Base-by-base conservation (phyloP, 2,329 filamentous ascomycete species). In the Hortaea werneckii region DNA sequence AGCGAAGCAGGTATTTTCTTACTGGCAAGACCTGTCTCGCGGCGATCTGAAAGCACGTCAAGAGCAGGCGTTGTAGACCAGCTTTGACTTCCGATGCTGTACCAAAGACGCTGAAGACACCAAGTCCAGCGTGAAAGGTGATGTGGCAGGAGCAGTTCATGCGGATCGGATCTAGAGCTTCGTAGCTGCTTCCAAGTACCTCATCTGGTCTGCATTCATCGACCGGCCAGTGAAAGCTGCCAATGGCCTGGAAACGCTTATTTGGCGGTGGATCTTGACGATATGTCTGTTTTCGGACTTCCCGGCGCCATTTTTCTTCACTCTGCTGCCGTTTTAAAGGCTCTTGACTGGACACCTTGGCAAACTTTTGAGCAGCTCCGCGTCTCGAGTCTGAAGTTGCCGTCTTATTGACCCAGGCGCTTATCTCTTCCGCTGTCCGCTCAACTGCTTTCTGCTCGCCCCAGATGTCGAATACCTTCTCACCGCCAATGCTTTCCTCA, bases 91-190 rank as follows among this genome's bases (percentile, higher is more conserved):
- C 45, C 3, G 45, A 34, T 2, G 44, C 42, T 10, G 56, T 48
- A 6, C 64, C 63, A 49, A 62, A 51, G 9, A 67, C 52, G 28
- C 58, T 54, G 40, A 68, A 67, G 6, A 45, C 40, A 4, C 53
- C 55, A 8, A 37, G 28, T 11, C 52, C 50, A 4, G 56, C 49
- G 26, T 64, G 56, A n/a, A 63, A 59, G 30, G 67, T 65, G n/a
- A 75, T 58, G 48, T 68, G 60, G 45, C 65, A 72, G 4, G 57
- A 57, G 41, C 59, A 64, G 26, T 62, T 61, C 30, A 60, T 59
- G 4, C 73, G 66, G 9, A 75, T 64, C 5, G 56, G 51, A 50
- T 76, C 72, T 4, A 76, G 60, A 5, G 60, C 62, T 52, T 74
- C 69, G 6, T 67, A 60, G 32, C 65, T 63, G 7, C 50, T 44